phyloP scores from a whole-genome alignment of 2,329 filamentous ascomycete genomes.

The Pseudogymnoascus sp. region DNA sequence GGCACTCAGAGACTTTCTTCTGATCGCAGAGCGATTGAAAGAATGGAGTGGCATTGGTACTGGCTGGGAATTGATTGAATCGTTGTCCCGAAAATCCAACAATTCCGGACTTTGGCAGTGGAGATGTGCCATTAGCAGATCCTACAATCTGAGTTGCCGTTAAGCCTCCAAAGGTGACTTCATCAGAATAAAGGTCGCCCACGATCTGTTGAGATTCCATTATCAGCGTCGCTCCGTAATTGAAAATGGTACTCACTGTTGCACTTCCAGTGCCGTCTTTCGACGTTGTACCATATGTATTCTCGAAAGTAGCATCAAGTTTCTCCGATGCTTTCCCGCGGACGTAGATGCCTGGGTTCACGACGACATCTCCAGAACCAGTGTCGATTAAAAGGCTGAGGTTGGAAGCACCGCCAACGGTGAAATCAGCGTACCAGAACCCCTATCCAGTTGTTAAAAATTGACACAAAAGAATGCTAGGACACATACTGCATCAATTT shows the following conservation, averaged over 20 bases:
- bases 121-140: background rate
- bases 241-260: background rate
- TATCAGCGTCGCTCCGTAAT: background rate
- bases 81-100: background rate
- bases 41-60: background rate
- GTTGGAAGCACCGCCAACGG: conserved; percentile 6
- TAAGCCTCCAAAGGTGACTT: background rate
- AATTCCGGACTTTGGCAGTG: background rate
- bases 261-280: background rate
- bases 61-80: background rate
- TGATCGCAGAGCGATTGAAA: background rate
- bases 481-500: background rate
- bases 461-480: too few species aligned
- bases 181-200: background rate
- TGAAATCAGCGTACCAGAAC: conserved; percentile 15
- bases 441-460: background rate
- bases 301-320: background rate
- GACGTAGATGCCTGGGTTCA: conserved; percentile 13
- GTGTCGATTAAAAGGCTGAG: conserved; percentile 12
- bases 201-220: background rate
- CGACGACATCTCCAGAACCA: conserved; percentile 12
- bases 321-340: background rate
- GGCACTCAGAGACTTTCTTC: background rate
- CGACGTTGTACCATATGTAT: background rate
- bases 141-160: background rate